These are phyloP conservation scores for Kodamaea restingae DNA, from an alignment of 805 yeast species.

Conservation along the genomic window DNA sequence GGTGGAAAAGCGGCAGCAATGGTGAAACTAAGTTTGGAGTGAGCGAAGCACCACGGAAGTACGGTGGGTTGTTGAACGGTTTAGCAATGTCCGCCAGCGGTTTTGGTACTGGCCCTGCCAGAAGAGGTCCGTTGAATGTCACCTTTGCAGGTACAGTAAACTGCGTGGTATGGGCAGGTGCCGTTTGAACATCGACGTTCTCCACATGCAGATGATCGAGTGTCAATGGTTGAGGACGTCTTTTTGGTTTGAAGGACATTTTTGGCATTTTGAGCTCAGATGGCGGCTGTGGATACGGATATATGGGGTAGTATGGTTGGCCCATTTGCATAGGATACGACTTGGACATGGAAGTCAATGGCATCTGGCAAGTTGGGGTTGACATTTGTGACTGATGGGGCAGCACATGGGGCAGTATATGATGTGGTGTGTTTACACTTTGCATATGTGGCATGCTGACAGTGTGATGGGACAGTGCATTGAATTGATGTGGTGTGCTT, in stretches of 20 bases:
- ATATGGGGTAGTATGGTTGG: neutral
- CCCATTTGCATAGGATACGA: no score
- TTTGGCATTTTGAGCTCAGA: slow-evolving; percentile 17
- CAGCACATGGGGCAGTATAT: no score
- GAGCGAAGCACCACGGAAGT: slow-evolving; percentile 11
- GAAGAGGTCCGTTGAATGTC: slow-evolving; percentile 5
- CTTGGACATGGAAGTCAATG: no score
- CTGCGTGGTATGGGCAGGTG: slow-evolving; percentile 14
- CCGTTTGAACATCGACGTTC: slow-evolving; percentile 12
- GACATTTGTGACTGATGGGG: no score
- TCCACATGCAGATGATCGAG: slow-evolving; percentile 30
- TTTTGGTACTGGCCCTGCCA: neutral
- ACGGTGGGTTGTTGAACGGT: no score
- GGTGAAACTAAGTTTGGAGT: slow-evolving; percentile 35
- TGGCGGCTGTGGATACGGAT: neutral
- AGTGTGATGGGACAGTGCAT: no score
- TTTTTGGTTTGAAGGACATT: slow-evolving; percentile 32
- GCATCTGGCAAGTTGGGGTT: no score
- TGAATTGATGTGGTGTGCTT: no score
- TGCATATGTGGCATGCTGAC: no score
- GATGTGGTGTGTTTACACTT: no score
- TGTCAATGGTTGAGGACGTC: slow-evolving; percentile 38
- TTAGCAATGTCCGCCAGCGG: no score
- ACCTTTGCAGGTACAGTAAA: slow-evolving; percentile 9
- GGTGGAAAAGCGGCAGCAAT: slow-evolving; percentile 39